Conservation (phyloP, 164 flowering plant species). For the Vitis riparia region DNA sequence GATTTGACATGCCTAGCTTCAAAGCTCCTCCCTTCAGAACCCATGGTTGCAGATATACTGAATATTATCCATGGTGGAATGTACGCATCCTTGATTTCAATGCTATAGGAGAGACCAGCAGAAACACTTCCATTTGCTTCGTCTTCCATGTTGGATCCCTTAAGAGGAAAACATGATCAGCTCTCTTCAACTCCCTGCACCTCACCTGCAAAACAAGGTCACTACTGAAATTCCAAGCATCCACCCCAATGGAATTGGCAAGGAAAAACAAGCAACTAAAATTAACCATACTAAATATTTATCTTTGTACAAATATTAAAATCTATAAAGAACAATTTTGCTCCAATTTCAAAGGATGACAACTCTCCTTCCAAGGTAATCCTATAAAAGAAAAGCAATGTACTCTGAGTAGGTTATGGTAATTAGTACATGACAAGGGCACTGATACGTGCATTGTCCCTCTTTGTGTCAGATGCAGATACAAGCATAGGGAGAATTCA, state of each 20-base stretch:
- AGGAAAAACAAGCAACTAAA: too few relatives aligned
- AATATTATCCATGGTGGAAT: slow-evolving; percentile 83
- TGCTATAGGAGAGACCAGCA: slow-evolving; percentile 49
- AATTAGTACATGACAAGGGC: too few relatives aligned
- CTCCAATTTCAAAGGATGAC: background rate
- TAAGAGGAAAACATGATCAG: slow-evolving; percentile 29
- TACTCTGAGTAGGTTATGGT: background rate
- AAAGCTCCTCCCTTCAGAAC: slow-evolving; percentile 56
- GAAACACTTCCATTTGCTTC: slow-evolving; percentile 26
- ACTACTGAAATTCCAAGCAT: background rate
- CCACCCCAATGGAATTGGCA: too few relatives aligned
- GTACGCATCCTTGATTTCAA: slow-evolving; percentile 74
- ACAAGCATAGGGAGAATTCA: too few relatives aligned
- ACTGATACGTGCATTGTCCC: too few relatives aligned
- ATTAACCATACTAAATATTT: too few relatives aligned
- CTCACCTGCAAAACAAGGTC: slow-evolving; percentile 50
- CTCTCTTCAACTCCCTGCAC: slow-evolving; percentile 71
- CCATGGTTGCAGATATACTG: slow-evolving; percentile 59
- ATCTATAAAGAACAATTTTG: too few relatives aligned
- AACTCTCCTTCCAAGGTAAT: background rate
- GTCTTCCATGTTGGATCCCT: slow-evolving; percentile 29
- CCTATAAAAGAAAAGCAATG: background rate
- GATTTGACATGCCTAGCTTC: slow-evolving; percentile 62
- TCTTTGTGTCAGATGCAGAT: too few relatives aligned
- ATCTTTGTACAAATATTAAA: too few relatives aligned